A percentile compares a stretch with the other conserved stretches of the same genome.
Evolutionary conservation across 805 yeast species (phyloP).

Genomic region (Pichia thaimueangensis): DNA sequence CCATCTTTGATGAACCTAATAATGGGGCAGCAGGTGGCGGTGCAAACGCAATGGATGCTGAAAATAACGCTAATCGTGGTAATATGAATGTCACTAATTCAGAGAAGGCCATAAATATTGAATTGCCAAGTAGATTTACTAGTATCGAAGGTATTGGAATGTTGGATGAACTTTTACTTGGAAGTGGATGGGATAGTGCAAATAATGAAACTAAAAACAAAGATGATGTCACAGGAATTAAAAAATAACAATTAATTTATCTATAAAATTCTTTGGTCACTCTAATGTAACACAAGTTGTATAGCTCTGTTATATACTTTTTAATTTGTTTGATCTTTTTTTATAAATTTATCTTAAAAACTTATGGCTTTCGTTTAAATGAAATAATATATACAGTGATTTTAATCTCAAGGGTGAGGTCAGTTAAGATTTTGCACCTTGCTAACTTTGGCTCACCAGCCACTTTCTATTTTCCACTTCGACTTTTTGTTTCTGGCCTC

Average conservation of each 20-base stretch:
- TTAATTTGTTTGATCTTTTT: no score
- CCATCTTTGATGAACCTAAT: not conserved
- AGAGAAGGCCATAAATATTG: not conserved
- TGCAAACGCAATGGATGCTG: not conserved
- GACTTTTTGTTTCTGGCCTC: no score
- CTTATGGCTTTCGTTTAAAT: no score
- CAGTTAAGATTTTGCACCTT: no score
- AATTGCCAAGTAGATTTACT: slow-evolving; percentile 5
- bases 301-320: no score
- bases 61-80: not conserved
- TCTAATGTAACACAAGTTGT: no score
- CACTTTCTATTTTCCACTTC: no score
- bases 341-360: no score
- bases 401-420: no score
- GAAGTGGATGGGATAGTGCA: slow-evolving; percentile 10
- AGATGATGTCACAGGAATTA: not conserved
- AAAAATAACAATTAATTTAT: not conserved
- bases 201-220: not conserved
- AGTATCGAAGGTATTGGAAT: slow-evolving; percentile 9
- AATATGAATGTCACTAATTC: not conserved
- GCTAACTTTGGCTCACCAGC: no score
- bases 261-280: no score
- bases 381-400: no score
- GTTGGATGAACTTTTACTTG: slow-evolving; percentile 11
- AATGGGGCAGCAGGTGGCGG: not conserved